These are phyloP conservation scores for Gymnopus androsaceus DNA, from an alignment of 1,284 basidiomycete genomes.

Conservation along the genomic window DNA sequence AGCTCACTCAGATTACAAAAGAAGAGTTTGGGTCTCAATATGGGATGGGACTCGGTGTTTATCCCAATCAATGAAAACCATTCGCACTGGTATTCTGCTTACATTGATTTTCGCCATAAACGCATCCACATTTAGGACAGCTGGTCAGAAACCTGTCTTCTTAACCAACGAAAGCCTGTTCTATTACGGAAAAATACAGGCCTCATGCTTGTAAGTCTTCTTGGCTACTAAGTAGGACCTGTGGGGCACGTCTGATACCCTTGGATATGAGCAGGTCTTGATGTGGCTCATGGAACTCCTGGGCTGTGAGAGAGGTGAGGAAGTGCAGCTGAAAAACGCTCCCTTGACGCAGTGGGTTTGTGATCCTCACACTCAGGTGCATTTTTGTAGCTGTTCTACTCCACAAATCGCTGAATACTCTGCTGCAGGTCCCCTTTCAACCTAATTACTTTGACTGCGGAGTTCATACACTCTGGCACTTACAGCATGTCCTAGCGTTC, in stretches of 20 bases:
- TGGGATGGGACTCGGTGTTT: neutral
- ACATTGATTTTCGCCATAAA: neutral
- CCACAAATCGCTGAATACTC: neutral
- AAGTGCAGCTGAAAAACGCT: neutral
- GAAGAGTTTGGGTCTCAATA: neutral
- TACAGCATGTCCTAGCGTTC: neutral
- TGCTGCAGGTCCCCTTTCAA: neutral
- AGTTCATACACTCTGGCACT: neutral
- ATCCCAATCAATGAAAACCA: neutral
- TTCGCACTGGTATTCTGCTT: constrained; percentile 1
- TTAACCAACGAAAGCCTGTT: neutral
- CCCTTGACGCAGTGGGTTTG: neutral
- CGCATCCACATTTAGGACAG: neutral
- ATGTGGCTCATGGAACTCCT: neutral
- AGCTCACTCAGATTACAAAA: neutral
- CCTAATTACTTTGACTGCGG: neutral
- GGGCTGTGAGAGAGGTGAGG: neutral
- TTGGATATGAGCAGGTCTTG: neutral
- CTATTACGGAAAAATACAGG: neutral
- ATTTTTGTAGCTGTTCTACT: neutral
- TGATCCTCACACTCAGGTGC: neutral
- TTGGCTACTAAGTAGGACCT: too few relatives aligned
- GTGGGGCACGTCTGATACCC: too few relatives aligned
- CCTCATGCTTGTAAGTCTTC: neutral
- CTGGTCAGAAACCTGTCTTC: neutral